Percentiles rank a stretch among this genome's conserved stretches.
phyloP scores from a whole-genome alignment of 1,284 basidiomycete species.

The Ganoderma resinaceum region DNA sequence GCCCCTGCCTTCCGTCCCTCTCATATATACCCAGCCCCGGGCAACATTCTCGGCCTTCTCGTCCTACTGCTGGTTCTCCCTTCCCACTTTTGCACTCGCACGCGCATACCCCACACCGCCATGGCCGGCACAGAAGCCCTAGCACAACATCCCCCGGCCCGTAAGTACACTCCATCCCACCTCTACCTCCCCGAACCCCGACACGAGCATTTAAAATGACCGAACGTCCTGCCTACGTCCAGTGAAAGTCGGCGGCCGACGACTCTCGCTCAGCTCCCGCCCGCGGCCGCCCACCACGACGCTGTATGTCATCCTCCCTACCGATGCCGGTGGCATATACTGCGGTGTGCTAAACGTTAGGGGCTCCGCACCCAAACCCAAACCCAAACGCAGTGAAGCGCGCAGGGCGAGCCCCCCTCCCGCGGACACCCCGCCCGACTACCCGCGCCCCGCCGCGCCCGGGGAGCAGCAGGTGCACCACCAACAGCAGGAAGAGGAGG shows the following conservation, averaged over 20 bases:
- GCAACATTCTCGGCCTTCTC: neutral
- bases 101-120: constrained; percentile 19
- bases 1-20: constrained; percentile 12
- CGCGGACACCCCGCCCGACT: constrained; percentile 51
- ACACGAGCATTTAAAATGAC: neutral
- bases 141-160: constrained; percentile 41
- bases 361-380: neutral
- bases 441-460: constrained; percentile 65
- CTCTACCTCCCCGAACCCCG: neutral
- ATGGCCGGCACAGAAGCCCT: constrained; percentile 19
- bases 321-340: neutral
- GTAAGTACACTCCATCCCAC: constrained; percentile 19
- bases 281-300: constrained; percentile 44
- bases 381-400: constrained; percentile 35
- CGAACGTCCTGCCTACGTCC: neutral
- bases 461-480: constrained; percentile 45
- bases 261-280: constrained; percentile 57
- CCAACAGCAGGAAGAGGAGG: constrained; percentile 56
- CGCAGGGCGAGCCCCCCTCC: constrained; percentile 32
- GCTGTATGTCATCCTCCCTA: constrained; percentile 42
- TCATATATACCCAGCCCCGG: constrained; percentile 22
- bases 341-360: neutral
- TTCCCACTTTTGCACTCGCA: neutral
- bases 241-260: constrained; percentile 74
- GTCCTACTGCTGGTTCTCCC: neutral